Conservation (phyloP, 805 yeast genomes). For the Novakomyces olei region DNA sequence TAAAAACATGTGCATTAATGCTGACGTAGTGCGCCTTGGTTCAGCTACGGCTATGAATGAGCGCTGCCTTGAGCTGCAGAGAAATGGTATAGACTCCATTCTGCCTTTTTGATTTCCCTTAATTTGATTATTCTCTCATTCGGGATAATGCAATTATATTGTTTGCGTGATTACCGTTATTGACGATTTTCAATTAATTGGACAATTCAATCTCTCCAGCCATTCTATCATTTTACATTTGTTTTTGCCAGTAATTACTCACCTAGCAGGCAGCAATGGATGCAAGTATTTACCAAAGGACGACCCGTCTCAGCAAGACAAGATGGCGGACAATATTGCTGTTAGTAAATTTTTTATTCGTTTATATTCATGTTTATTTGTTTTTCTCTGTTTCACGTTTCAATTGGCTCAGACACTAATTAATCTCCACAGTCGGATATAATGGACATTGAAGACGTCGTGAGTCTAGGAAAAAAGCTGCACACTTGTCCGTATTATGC, state of each 20-base stretch:
- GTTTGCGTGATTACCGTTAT: too few species aligned
- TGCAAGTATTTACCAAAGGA: too few species aligned
- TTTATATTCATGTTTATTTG: too few species aligned
- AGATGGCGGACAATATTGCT: too few species aligned
- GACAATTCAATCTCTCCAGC: too few species aligned
- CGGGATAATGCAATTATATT: too few species aligned
- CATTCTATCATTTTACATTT: too few species aligned
- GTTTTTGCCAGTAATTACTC: too few species aligned
- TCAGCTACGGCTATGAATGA: conserved; percentile 46
- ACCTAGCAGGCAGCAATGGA: too few species aligned
- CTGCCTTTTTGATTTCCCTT: conserved; percentile 21
- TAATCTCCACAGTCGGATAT: conserved; percentile 19
- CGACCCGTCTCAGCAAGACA: too few species aligned
- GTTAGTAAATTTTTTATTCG: too few species aligned
- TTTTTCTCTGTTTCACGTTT: not conserved
- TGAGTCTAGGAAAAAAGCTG: conserved; percentile 31
- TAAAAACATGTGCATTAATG: conserved; percentile 63
- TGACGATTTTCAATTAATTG: too few species aligned
- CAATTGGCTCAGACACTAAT: not conserved
- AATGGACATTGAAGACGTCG: conserved; percentile 64
- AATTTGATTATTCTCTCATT: not conserved
- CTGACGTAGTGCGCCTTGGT: conserved; percentile 28
- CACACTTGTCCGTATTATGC: conserved; percentile 69
- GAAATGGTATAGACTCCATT: conserved; percentile 13
- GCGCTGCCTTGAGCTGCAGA: conserved; percentile 52